Base-by-base conservation (phyloP, 768 basidiomycete species). In the Lyophyllum semitale region DNA sequence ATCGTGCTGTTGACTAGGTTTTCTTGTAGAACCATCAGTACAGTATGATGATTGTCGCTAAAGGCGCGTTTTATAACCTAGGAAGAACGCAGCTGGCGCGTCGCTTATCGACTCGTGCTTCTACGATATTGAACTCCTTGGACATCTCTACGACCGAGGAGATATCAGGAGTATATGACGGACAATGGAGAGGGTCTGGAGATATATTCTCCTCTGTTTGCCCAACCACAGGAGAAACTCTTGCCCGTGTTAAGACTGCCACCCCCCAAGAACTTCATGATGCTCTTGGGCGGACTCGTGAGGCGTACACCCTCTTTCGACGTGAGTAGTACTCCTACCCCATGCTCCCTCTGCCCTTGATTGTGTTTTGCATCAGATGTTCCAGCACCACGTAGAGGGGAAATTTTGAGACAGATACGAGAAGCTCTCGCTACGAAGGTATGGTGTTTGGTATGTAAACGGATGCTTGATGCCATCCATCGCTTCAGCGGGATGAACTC, bases 371-470 rank as follows among this genome's bases (percentile, higher is more conserved):
- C 25, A 41, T 42, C 45, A 71, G 79, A 76, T 57, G 77, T 95
- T 30, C 93, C 95, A 44, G 92, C 92, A 12, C 96, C 95, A 2
- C 85, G 84, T 48, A 80, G 95, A 54, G 95, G 95, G 15, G 93
- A 97, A 63, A 79, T 98, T 27, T 68, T 98, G 48, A 77, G 95
- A 56, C 91, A 97, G 70, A 89, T 98, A 57, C 77, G 95, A 54
- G 87, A 90, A 67, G 91, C 88, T 11, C 77, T 96, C 7, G 83
- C 87, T 9, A 75, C 75, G 30, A 95, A 95, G 82, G 92, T 89
- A 59, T 50, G 73, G 37, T 38, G 37, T 8, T 32, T 40, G 40
- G 29, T 20, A 42, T 11, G 46, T 29, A 17, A 56, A 30, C 51
- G 59, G 51, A 59, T 43, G n/a, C 40, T 29, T 22, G 25, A 27